Evolutionary conservation across 1,284 basidiomycete genomes (phyloP), one percentile per base, ranked within the genome.

Genomic region (Cutaneotrichosporon cavernicola): DNA sequence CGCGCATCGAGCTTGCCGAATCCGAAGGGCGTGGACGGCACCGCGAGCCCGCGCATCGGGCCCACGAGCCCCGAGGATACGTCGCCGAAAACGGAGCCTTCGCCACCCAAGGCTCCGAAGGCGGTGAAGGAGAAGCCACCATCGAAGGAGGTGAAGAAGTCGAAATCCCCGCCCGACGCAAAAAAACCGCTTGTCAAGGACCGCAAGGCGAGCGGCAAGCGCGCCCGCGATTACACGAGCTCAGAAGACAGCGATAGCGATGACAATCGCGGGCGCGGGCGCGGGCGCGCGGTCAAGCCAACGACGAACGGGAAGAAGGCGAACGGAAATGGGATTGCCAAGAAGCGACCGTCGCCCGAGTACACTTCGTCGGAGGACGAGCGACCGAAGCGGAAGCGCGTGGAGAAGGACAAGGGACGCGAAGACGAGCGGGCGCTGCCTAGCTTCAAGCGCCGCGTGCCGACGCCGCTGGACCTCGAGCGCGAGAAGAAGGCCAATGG

Each of bases 1-100:
- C 63, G 73, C 30, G 63, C 70, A 3, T 57, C 67, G 5, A 71
- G 69, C 2, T 30, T 73, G 31, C 71, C 73, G 2, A 68, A 66
- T 30, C n/a, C 60, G 16, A 68, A 68, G 59, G 21, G 61, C 16
- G 16, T 32, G 3, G 65, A 65, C n/a, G 64, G 64, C 5, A 62
- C 43, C 0, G 68, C 68, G 14, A 67, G 65, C 38, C 65, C 71
- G 21, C 60, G 66, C 21, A 59, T 56, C n/a, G 55, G 32, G 0
- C 51, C 56, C 5, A 34, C 38, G 10, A 31, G 30, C 18, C 47
- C 58, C 13, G 57, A 55, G 5, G 52, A 60, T 16, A 43, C 26
- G 38, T 38, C 31, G n/a, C 50, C 34, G 1, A 22, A 18, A 16
- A 59, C 58, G 36, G 46, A 57, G 47, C 36, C 40, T 18, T 56